phyloP scores from a whole-genome alignment of 2,329 filamentous ascomycete species.

The Diaporthe ilicicola region DNA sequence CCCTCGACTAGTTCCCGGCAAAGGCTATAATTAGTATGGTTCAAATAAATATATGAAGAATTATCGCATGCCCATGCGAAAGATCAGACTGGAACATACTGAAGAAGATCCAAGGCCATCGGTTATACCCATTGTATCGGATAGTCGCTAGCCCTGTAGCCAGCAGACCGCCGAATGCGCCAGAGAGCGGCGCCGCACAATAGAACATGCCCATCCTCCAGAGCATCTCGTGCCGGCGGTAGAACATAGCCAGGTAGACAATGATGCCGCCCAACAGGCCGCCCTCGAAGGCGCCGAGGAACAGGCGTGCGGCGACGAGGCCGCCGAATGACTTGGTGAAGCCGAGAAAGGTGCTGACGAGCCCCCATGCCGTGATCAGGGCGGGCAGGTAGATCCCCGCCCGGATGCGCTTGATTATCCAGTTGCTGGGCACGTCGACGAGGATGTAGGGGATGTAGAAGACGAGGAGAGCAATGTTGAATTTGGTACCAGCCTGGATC shows the following conservation, averaged over 20 bases:
- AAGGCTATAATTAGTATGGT: not conserved
- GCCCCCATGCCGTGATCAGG: slow-evolving; percentile 64
- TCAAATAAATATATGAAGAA: not conserved
- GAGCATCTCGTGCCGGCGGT: slow-evolving; percentile 70
- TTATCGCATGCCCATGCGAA: not conserved
- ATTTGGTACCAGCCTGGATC: slow-evolving; percentile 63
- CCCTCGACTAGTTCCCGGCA: slow-evolving; percentile 56
- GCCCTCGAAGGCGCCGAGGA: slow-evolving; percentile 64
- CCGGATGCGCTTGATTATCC: slow-evolving; percentile 69
- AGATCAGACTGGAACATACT: slow-evolving; percentile 31
- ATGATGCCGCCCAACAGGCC: slow-evolving; percentile 66
- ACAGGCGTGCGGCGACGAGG: slow-evolving; percentile 47
- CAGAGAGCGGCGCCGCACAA: slow-evolving; percentile 73
- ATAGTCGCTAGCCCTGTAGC: slow-evolving; percentile 65
- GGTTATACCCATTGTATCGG: slow-evolving; percentile 48
- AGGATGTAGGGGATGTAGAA: slow-evolving; percentile 77
- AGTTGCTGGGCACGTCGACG: slow-evolving; percentile 71
- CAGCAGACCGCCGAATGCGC: slow-evolving; percentile 70
- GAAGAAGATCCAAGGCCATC: slow-evolving; percentile 61
- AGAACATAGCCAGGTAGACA: slow-evolving; percentile 59
- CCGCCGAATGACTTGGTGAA: slow-evolving; percentile 38
- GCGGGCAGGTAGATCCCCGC: slow-evolving; percentile 71
- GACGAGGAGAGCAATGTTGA: slow-evolving; percentile 66
- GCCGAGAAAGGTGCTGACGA: slow-evolving; percentile 38
- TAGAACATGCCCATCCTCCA: slow-evolving; percentile 65